These are phyloP conservation scores for Malania oleifera DNA, from an alignment of 164 flowering plant species.

Conservation along the genomic window DNA sequence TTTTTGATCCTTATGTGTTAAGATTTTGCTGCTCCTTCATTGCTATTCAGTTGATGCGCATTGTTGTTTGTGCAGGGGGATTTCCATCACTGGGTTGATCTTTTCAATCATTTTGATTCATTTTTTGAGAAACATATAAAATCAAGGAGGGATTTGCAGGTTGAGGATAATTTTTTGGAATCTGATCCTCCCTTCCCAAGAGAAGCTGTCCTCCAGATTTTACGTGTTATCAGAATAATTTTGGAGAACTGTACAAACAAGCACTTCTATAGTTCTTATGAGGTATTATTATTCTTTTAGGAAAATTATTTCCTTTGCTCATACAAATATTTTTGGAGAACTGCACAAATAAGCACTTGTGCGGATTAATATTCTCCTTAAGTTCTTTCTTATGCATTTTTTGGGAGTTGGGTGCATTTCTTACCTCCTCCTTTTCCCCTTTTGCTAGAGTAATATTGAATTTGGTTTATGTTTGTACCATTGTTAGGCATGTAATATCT, in stretches of 20 bases:
- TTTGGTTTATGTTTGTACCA: too few relatives aligned
- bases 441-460: not conserved
- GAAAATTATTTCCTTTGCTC: not conserved
- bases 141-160: conserved; percentile 77
- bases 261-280: conserved; percentile 81
- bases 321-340: too few relatives aligned
- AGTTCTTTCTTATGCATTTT: not conserved
- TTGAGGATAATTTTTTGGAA: conserved; percentile 66
- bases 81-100: conserved; percentile 95
- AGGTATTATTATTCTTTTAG: conserved; percentile 37
- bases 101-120: conserved; percentile 86
- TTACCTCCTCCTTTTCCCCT: not conserved
- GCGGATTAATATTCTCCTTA: not conserved
- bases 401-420: too few relatives aligned
- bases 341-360: too few relatives aligned
- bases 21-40: not conserved
- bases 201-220: conserved; percentile 80
- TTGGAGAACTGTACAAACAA: conserved; percentile 91
- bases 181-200: conserved; percentile 84
- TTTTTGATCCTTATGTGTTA: not conserved
- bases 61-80: conserved; percentile 63
- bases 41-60: conserved; percentile 11
- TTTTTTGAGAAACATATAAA: conserved; percentile 82
- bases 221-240: conserved; percentile 76
- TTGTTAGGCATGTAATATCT: too few relatives aligned